Conservation (phyloP, 73 alveolate species). For the Paramecium biaurelia region DNA sequence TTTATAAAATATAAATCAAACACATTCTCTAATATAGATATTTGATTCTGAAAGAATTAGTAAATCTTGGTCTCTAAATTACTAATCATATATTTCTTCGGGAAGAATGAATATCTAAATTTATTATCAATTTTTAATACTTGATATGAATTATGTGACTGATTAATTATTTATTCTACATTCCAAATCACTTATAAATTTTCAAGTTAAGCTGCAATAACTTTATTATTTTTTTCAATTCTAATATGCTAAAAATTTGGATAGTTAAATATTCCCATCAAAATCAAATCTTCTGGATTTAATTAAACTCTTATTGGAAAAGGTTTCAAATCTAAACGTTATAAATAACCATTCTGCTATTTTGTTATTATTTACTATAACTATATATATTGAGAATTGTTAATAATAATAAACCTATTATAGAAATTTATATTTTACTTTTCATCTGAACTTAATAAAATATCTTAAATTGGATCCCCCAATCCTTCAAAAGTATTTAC, state of each 20-base stretch:
- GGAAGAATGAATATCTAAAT: not conserved
- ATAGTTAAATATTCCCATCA: not conserved
- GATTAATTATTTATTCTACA: not conserved
- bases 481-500: not conserved
- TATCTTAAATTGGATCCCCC: not conserved
- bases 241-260: not conserved
- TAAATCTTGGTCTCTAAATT: not conserved
- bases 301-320: not conserved
- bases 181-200: not conserved
- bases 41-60: not conserved
- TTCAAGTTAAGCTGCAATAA: not conserved
- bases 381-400: not conserved
- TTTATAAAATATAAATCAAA: not conserved
- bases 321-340: not conserved
- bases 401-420: not conserved
- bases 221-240: not conserved
- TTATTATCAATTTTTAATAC: not conserved
- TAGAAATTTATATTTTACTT: not conserved
- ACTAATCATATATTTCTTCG: not conserved
- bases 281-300: constrained; percentile 1
- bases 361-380: not conserved
- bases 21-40: not conserved
- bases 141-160: not conserved
- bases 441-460: not conserved
- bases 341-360: not conserved